Base-by-base conservation (phyloP, 768 basidiomycete species). In the Suillus clintonianus region DNA sequence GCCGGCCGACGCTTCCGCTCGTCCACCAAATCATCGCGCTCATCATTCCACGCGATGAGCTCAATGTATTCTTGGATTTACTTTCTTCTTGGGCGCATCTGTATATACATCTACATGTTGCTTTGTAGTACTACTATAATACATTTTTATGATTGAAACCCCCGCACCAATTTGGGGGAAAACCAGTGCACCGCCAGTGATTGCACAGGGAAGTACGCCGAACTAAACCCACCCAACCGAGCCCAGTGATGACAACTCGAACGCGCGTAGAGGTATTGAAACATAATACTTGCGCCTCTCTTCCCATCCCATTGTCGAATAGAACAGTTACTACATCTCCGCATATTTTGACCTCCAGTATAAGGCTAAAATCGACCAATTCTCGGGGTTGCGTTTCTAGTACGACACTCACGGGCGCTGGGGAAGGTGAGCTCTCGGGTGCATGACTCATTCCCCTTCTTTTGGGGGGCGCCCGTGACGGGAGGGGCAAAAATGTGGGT, bases 401-500 rank as follows among this genome's bases (percentile, higher is more conserved):
- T 50, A 67, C 15, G 43, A 70, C 32, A 39, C 62, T 54, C 48
- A 62, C 51, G 10, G 50, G 43, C 3, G 55, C 24, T 6, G 27
- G 19, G 37, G 13, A 43, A n/a, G 55, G 48, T 34, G 54, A 54
- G 24, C 43, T 47, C 22, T 36, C 64, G 27, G 63, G 65, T 51
- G 69, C 39, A 60, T 22, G 24, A 48, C 24, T 48, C 6, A n/a
- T 90, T 89, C 42, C 75, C 74, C 77, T 89, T 89, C 78, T 90
- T 90, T 19, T 81, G 82, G 2, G 89, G 88, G 4, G 90, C 88
- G 61, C 90, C 90, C 0, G 86, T 91, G 8, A 90, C 87, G 4
- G 87, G 85, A 3, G 89, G 87, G 8, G 89, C 88, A 69, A 91
- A 91, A 14, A 89, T 85, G 70, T 90, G 89, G 0, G 86, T 88